Base-by-base conservation (phyloP, 805 yeast genomes). In the Hemisphaericaspora nanyangensis region DNA sequence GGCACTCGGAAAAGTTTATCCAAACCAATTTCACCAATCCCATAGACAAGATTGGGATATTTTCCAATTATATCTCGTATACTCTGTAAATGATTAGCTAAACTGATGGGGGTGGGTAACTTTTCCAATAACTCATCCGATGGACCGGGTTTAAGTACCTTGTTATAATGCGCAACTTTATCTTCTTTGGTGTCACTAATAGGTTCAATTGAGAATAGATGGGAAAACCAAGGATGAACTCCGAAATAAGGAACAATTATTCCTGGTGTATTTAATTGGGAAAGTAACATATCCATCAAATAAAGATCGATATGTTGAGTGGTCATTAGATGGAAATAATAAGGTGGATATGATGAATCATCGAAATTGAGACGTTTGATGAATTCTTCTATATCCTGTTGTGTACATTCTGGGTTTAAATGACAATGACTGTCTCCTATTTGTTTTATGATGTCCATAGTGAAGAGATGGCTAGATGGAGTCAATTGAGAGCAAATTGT, bases 151-250 rank as follows among this genome's bases (percentile, higher is more conserved):
- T 41, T 48, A 29, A 90, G 61, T 0, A 88, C 74, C 0, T 50
- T 18, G 1, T 43, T 35, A 51, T 90, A 90, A 56, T 90, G 97
- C 3, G 44, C 52, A 13, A 29, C 15, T 48, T 80, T 82, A 25
- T 51, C 46, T 1, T 49, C 51, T 1, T 11, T 19, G 11, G 25
- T n/a, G 6, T 11, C 35, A 16, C 31, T 25, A 7, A 6, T 15
- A 6, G 24, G 12, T n/a, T 60, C 50, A 6, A 37, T 13, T 2
- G 74, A 63, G 45, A 78, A 82, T 15, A 82, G 46, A 56, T 90
- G 95, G 3, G 80, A 61, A 52, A 77, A 90, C 98, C 98, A 91
- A 0, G 99, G 99, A 59, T 91, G 99, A 1, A 88, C 65, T 0
- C 98, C 95, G 52, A 77, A 75, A 29, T 76, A 74, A 0, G 82